Conservation (phyloP, 352 stramenopile genomes). For the Globisporangium cylindrosporum region DNA sequence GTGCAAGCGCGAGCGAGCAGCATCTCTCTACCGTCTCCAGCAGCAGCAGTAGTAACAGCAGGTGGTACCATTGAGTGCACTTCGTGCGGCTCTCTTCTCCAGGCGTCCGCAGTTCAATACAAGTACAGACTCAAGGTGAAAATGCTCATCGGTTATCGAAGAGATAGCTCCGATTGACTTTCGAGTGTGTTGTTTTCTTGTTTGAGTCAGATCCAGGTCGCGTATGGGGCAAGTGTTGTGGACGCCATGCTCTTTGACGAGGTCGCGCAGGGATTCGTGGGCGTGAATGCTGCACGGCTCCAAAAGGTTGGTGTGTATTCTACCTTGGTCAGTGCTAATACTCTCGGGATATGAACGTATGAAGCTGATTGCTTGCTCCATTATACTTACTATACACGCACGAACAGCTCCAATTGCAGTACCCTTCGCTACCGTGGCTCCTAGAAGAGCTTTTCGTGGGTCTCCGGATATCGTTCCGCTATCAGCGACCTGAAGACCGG, state of each 20-base stretch:
- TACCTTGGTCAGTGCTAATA: not conserved
- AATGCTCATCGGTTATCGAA: not conserved
- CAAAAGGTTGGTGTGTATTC: slow-evolving; percentile 11
- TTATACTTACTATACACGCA: not conserved
- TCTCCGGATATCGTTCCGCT: slow-evolving; percentile 47
- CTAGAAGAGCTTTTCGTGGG: slow-evolving; percentile 54
- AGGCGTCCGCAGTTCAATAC: slow-evolving; percentile 28
- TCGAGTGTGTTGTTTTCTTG: not conserved
- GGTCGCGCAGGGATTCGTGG: slow-evolving; percentile 33
- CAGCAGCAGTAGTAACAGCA: not conserved
- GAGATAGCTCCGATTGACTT: not conserved
- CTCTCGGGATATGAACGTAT: not conserved
- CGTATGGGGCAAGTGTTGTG: slow-evolving; percentile 26
- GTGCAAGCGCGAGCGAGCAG: slow-evolving; percentile 18
- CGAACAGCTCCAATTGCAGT: slow-evolving; percentile 28
- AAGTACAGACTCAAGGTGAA: slow-evolving; percentile 54
- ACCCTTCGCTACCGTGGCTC: slow-evolving; percentile 36
- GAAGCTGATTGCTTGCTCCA: not conserved
- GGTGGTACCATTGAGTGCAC: slow-evolving; percentile 21
- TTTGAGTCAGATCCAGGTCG: slow-evolving; percentile 32
- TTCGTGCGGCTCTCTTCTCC: slow-evolving; percentile 24
- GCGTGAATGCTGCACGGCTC: slow-evolving; percentile 27
- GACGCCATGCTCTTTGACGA: slow-evolving; percentile 61
- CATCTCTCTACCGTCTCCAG: not conserved
- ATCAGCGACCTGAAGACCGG: slow-evolving; percentile 30